phyloP scores from a whole-genome alignment of 148 eudicot species.

The Arbutus unedo region DNA sequence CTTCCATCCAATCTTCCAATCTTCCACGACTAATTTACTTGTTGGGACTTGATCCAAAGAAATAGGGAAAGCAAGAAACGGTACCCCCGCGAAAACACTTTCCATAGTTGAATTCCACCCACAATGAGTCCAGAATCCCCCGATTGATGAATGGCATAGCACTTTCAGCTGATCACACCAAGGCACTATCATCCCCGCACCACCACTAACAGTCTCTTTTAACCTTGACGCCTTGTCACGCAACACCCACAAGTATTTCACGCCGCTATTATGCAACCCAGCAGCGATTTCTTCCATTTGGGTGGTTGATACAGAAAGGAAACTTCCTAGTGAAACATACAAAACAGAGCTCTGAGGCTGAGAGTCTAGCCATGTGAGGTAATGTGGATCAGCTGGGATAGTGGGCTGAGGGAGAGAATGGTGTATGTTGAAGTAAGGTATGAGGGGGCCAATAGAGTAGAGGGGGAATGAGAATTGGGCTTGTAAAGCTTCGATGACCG shows the following conservation, averaged over 20 bases:
- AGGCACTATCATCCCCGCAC: slow-evolving; percentile 19
- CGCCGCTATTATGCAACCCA: slow-evolving; percentile 24
- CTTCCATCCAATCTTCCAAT: slow-evolving; percentile 45
- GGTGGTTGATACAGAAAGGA: slow-evolving; percentile 17
- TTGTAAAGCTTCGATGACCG: slow-evolving; percentile 17
- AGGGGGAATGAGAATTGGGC: slow-evolving; percentile 16
- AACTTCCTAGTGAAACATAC: slow-evolving; percentile 39
- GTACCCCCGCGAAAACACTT: slow-evolving; percentile 29
- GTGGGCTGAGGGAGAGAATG: not conserved
- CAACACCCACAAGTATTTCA: slow-evolving; percentile 26
- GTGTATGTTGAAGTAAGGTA: slow-evolving; percentile 22
- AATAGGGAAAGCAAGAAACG: slow-evolving; percentile 35
- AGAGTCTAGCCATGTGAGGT: slow-evolving; percentile 37
- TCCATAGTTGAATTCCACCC: slow-evolving; percentile 42
- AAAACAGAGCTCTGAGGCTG: slow-evolving; percentile 30
- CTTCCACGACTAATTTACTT: slow-evolving; percentile 37
- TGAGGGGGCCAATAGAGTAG: slow-evolving; percentile 36
- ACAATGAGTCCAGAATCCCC: slow-evolving; percentile 43
- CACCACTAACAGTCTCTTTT: not conserved
- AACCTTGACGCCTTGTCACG: slow-evolving; percentile 20
- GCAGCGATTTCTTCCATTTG: slow-evolving; percentile 36
- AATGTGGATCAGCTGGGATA: not conserved
- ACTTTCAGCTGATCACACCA: slow-evolving; percentile 52
- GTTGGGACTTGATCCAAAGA: slow-evolving; percentile 24
- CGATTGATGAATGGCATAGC: slow-evolving; percentile 29